phyloP scores from a whole-genome alignment of 441 rosid genomes.

The Populus trichocarpa region DNA sequence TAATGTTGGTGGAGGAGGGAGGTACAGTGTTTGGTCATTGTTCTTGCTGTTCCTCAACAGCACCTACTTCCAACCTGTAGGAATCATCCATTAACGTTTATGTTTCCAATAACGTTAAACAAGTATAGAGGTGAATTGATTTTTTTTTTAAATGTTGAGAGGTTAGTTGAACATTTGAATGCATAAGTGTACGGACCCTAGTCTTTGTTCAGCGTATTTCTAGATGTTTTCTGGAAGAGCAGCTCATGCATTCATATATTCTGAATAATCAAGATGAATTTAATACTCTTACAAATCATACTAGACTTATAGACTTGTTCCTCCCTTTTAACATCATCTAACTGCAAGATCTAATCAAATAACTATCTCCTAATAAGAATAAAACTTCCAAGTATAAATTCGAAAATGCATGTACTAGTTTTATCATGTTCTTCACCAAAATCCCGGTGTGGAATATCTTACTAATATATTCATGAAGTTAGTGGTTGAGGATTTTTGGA shows the following conservation, averaged over 20 bases:
- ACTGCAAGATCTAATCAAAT: background rate
- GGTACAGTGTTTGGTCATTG: conserved; percentile 17
- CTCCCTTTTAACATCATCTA: background rate
- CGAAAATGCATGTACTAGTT: background rate
- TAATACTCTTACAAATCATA: background rate
- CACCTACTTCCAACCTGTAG: conserved; percentile 30
- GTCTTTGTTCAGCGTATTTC: background rate
- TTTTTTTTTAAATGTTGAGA: background rate
- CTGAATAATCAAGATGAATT: background rate
- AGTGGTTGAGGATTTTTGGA: background rate
- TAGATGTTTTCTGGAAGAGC: background rate
- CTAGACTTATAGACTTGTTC: background rate
- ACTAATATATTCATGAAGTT: background rate
- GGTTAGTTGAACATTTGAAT: background rate
- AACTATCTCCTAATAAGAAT: background rate
- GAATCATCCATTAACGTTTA: background rate
- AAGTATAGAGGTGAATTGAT: background rate
- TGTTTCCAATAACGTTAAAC: background rate
- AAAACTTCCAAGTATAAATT: background rate
- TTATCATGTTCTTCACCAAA: background rate
- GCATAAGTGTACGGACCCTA: background rate
- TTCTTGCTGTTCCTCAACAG: conserved; percentile 9
- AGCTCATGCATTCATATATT: background rate
- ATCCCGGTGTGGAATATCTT: background rate
- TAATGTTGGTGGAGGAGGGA: conserved; percentile 14